Base-by-base conservation (phyloP, 2,329 filamentous ascomycete species). In the Fusarium mangiferae region DNA sequence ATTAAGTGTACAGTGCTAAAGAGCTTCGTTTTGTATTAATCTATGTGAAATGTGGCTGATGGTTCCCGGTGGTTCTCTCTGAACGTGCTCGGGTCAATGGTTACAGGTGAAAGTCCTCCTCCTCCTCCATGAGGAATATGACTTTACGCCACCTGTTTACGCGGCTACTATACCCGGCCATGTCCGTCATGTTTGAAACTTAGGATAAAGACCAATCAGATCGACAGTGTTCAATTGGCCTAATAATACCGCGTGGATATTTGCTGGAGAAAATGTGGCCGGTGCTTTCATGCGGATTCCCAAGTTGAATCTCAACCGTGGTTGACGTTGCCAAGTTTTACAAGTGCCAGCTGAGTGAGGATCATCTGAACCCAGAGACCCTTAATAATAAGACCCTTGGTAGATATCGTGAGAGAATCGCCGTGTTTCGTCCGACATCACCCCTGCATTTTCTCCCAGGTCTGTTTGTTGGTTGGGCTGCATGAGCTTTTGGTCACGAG, bases 101-200 rank as follows among this genome's bases (percentile, higher is more conserved):
- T 68, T 58, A 69, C 68, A 70, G 62, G 59, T 72, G 36, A 33
- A 60, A 65, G 61, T 77, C 52, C 42, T 24, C 17, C 51, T 28
- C 57, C 51, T 72, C 60, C 49, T 48, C 39, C 20, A n/a, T 38
- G 42, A 54, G 46, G 36, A 36, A 51, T 35, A 55, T 52, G 26
- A 66, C 67, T 67, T 65, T 67, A 74, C 60, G 67, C 70, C 73
- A 55, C 66, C 24, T 38, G 48, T 68, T 70, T 73, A 52, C 65
- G 58, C 30, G 60, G 66, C 55, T 54, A 45, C 39, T 73, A 63
- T 65, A 70, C 49, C 54, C 24, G 54, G 61, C 70, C 72, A 63
- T 68, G 49, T 54, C 26, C 44, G 51, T 55, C 66, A 56, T 68
- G 64, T 68, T 76, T 68, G 59, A 67, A 55, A 62, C 54, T 61